Evolutionary conservation across 805 yeast genomes (phyloP).

Genomic region (Candida awuae): DNA sequence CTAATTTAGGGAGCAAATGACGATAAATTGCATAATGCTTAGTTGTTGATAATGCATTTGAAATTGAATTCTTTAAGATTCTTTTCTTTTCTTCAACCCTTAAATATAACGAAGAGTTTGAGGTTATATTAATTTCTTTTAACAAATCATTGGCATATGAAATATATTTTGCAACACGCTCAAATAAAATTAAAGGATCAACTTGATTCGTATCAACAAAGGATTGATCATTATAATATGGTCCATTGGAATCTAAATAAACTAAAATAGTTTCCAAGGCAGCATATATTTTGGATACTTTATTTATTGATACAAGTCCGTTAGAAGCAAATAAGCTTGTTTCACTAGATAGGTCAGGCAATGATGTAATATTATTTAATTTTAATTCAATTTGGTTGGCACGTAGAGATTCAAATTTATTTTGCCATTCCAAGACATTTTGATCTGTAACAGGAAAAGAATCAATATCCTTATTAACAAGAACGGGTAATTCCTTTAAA

Average conservation of each 20-base stretch:
- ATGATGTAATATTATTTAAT: constrained; percentile 3
- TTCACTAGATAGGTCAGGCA: constrained; percentile 1
- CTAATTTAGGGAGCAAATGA: constrained; percentile 57
- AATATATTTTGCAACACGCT: constrained; percentile 42
- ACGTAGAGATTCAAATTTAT: constrained; percentile 42
- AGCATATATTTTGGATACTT: constrained; percentile 40
- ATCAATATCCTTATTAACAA: too few species aligned
- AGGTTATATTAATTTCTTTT: constrained; percentile 28
- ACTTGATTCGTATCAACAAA: constrained; percentile 3
- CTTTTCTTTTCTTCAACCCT: constrained; percentile 32
- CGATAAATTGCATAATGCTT: constrained; percentile 63
- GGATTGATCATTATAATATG: constrained; percentile 12
- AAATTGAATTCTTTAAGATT: constrained; percentile 54
- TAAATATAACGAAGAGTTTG: constrained; percentile 1
- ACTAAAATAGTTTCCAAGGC: constrained; percentile 39
- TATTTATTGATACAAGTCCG: constrained; percentile 41
- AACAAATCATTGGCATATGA: constrained; percentile 33
- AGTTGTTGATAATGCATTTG: constrained; percentile 69
- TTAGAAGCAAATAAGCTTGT: constrained; percentile 12
- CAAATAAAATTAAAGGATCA: constrained; percentile 36
- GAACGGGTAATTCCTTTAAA: too few species aligned
- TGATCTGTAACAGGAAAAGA: too few species aligned
- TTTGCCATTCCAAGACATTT: constrained; percentile 40
- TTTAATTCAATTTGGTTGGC: constrained; percentile 15
- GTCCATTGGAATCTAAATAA: constrained; percentile 12